phyloP scores from a whole-genome alignment of 2,329 filamentous ascomycete genomes.

The Pyrenophora graminea region DNA sequence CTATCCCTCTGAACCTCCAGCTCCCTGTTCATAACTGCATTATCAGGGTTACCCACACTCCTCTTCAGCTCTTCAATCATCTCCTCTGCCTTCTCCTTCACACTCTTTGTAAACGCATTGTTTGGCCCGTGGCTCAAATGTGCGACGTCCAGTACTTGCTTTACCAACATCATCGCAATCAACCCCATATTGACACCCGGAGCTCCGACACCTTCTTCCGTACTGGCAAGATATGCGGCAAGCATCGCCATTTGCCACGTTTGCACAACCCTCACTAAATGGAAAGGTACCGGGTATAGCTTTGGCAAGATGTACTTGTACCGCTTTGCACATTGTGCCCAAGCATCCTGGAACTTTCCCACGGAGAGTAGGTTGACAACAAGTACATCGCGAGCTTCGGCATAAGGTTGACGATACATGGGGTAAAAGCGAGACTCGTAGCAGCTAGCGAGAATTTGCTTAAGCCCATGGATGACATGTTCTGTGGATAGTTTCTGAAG shows the following conservation, averaged over 20 bases:
- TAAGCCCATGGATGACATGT: constrained; percentile 43
- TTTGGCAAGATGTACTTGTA: constrained; percentile 58
- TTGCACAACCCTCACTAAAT: constrained; percentile 61
- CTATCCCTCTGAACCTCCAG: constrained; percentile 34
- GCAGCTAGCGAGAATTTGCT: constrained; percentile 49
- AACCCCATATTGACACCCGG: constrained; percentile 48
- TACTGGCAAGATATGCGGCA: constrained; percentile 37
- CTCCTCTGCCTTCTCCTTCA: constrained; percentile 46
- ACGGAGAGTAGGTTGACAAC: constrained; percentile 54
- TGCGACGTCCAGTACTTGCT: constrained; percentile 48
- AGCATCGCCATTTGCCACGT: constrained; percentile 48
- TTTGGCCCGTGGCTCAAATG: constrained; percentile 50
- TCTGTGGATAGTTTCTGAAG: constrained; percentile 26
- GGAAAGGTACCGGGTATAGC: constrained; percentile 53
- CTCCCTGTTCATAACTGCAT: constrained; percentile 26
- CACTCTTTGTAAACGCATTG: constrained; percentile 48
- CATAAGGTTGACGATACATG: constrained; percentile 58
- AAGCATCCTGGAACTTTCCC: constrained; percentile 53
- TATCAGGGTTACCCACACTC: constrained; percentile 28
- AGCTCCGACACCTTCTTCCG: constrained; percentile 29
- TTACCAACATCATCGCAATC: constrained; percentile 50
- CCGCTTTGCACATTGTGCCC: constrained; percentile 56
- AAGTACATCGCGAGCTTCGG: constrained; percentile 58
- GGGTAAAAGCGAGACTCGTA: constrained; percentile 51
- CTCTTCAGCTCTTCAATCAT: constrained; percentile 28